phyloP scores from a whole-genome alignment of 192 early-diverging fungal species.

The Backusella liffmaniae region DNA sequence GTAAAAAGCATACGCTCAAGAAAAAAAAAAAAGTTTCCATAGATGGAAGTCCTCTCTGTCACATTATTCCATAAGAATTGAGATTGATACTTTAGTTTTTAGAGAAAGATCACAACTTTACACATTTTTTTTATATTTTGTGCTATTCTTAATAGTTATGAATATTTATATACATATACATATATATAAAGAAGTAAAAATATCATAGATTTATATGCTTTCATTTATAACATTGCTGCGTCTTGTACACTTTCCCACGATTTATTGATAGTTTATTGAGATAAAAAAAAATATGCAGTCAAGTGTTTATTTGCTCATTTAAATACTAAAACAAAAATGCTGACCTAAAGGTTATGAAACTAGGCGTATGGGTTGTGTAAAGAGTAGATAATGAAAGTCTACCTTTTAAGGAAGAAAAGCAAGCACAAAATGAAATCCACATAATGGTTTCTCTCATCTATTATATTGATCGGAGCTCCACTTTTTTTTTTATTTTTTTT shows the following conservation, averaged over 20 bases:
- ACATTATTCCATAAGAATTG: too few species aligned
- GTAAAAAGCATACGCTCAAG: not conserved
- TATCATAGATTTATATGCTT: not conserved
- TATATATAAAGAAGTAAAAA: not conserved
- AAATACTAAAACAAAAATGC: not conserved
- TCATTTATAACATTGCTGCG: not conserved
- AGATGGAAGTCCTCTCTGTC: too few species aligned
- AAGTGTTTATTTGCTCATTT: not conserved
- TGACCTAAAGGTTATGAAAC: not conserved
- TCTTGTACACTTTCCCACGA: constrained; percentile 2
- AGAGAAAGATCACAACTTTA: too few species aligned
- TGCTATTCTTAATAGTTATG: too few species aligned
- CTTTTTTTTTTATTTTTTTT: not conserved
- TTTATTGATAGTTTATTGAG: constrained; percentile 5
- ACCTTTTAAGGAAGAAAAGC: not conserved
- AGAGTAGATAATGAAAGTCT: not conserved
- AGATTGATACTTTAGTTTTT: too few species aligned
- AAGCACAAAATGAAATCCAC: not conserved
- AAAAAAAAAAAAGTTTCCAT: too few species aligned
- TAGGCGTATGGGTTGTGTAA: not conserved
- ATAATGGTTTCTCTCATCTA: not conserved
- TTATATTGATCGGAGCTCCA: not conserved
- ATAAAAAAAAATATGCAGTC: not conserved
- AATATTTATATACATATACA: too few species aligned
- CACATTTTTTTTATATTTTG: too few species aligned